A percentile compares a stretch with the other conserved stretches of the same genome.
Conservation (phyloP, 345 rosid genomes). For the Camelina laxa region DNA sequence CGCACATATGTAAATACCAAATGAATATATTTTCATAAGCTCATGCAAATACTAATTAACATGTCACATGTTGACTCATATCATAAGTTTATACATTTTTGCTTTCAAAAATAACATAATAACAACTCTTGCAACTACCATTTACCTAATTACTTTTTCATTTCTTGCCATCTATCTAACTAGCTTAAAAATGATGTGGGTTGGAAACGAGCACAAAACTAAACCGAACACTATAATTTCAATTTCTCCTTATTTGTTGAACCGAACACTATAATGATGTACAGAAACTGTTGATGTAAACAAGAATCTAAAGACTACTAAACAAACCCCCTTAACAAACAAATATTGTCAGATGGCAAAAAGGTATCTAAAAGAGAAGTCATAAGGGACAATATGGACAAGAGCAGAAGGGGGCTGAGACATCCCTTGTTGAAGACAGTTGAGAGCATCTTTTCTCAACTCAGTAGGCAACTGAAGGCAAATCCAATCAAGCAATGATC, state of each 20-base stretch:
- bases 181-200: neutral
- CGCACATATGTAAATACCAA: neutral
- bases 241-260: too few species aligned
- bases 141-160: neutral
- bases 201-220: neutral
- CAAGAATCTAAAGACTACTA: neutral
- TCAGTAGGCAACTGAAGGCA: slow-evolving; percentile 87
- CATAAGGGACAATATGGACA: slow-evolving; percentile 69
- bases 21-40: neutral
- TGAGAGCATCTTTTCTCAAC: slow-evolving; percentile 67
- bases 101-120: too few species aligned
- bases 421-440: slow-evolving; percentile 65
- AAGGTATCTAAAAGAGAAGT: slow-evolving; percentile 79
- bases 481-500: slow-evolving; percentile 84
- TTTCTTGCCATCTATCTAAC: neutral
- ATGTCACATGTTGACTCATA: neutral
- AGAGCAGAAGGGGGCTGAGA: slow-evolving; percentile 50
- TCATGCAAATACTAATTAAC: too few species aligned
- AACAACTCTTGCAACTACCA: too few species aligned
- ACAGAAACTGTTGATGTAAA: neutral
- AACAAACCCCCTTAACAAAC: slow-evolving; percentile 10
- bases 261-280: neutral
- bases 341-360: slow-evolving; percentile 45
- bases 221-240: neutral
- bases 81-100: too few species aligned